These are phyloP conservation scores for Auricularia cornea DNA, from an alignment of 768 basidiomycete genomes.

Conservation along the genomic window DNA sequence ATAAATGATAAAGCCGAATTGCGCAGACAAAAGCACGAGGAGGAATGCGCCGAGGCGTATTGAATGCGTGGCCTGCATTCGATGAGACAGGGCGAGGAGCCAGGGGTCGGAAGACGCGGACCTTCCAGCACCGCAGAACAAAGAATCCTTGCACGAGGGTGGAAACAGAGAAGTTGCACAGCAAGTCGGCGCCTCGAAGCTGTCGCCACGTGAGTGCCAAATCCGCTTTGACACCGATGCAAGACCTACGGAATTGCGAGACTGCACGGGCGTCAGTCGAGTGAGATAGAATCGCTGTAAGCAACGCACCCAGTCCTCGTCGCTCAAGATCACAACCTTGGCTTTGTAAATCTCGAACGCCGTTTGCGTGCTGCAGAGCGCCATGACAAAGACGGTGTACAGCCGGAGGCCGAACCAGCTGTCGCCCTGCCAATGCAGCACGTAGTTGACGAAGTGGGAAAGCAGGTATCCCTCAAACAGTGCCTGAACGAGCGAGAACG, in stretches of 20 bases:
- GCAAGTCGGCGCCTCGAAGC: background rate
- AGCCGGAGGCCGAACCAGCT: background rate
- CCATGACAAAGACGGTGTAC: background rate
- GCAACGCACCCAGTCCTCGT: background rate
- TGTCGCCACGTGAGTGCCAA: background rate
- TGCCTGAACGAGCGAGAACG: background rate
- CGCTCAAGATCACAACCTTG: background rate
- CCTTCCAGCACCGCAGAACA: background rate
- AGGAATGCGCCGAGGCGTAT: background rate
- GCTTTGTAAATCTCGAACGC: background rate
- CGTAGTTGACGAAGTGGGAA: background rate
- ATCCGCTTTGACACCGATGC: background rate
- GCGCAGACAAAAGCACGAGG: background rate
- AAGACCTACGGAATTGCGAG: background rate
- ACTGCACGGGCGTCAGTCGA: background rate
- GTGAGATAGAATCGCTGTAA: background rate
- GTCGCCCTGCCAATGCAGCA: background rate
- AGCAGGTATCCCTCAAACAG: background rate
- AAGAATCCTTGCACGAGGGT: background rate
- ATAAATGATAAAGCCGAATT: background rate
- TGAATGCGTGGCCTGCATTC: background rate
- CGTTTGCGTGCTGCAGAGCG: background rate
- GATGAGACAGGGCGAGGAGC: too few species aligned
- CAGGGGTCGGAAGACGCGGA: background rate
- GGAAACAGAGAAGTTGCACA: background rate